Percentiles rank a stretch among this genome's conserved stretches.
Evolutionary conservation across 768 basidiomycete species (phyloP).

Genomic region (Trametopsis cervina): DNA sequence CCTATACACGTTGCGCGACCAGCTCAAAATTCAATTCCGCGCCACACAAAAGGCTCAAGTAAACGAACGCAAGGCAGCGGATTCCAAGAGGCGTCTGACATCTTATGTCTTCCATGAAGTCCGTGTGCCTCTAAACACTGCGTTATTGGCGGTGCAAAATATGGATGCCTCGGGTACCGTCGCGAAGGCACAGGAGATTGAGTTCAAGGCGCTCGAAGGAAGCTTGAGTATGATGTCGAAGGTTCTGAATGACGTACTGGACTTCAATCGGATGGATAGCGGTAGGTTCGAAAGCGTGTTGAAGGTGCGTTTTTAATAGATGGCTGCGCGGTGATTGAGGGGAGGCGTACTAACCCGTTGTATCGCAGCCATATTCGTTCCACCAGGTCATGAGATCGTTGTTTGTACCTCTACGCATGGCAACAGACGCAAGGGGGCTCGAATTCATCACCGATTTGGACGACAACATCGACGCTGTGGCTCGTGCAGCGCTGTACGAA

Average conservation of each 20-base stretch:
- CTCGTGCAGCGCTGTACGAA: conserved; percentile 51
- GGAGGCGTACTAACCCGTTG: conserved; percentile 2
- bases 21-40: conserved; percentile 46
- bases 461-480: conserved; percentile 56
- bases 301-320: conserved; percentile 32
- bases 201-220: conserved; percentile 80
- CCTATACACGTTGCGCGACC: conserved; percentile 42
- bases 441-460: conserved; percentile 68
- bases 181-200: conserved; percentile 70
- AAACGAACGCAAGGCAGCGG: conserved; percentile 62
- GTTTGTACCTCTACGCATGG: conserved; percentile 60
- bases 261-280: conserved; percentile 85
- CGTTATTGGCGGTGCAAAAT: conserved; percentile 86
- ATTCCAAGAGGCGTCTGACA: conserved; percentile 76
- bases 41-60: conserved; percentile 57
- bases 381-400: conserved; percentile 74
- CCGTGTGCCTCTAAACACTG: conserved; percentile 76
- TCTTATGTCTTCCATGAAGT: conserved; percentile 64
- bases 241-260: conserved; percentile 75
- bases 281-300: conserved; percentile 72
- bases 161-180: conserved; percentile 77
- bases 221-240: conserved; percentile 87
- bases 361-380: conserved; percentile 57
- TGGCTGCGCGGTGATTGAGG: not conserved
- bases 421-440: conserved; percentile 60